Percentiles rank a stretch among this genome's conserved stretches.
These are phyloP conservation scores for Cucurbita moschata DNA, from an alignment of 306 rosid genomes.

Conservation along the genomic window DNA sequence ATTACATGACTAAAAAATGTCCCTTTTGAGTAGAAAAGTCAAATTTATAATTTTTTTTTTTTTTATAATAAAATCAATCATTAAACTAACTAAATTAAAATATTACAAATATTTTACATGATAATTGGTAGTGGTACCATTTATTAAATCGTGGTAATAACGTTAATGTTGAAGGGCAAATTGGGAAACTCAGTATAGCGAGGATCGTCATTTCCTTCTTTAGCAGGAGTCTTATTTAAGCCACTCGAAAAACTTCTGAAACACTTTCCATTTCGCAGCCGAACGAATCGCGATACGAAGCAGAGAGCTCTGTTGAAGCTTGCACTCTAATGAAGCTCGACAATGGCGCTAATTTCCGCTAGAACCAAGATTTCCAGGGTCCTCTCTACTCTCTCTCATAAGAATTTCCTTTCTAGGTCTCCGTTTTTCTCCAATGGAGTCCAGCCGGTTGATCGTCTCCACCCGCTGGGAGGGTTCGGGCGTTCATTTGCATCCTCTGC, in stretches of 20 bases:
- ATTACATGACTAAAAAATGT: background rate
- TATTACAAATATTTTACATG: background rate
- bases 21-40: background rate
- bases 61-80: background rate
- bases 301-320: background rate
- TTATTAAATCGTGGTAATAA: background rate
- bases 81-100: background rate
- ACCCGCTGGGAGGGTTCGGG: background rate
- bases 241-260: background rate
- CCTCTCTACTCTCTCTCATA: background rate
- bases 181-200: background rate
- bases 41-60: background rate
- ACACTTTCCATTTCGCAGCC: background rate
- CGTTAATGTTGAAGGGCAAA: background rate
- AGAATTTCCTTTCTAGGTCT: constrained; percentile 9
- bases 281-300: background rate
- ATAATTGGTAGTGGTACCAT: background rate
- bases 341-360: constrained; percentile 33
- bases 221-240: background rate
- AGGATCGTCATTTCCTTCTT: background rate
- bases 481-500: constrained; percentile 20
- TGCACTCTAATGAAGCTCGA: constrained; percentile 30
- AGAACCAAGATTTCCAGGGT: constrained; percentile 27
- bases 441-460: background rate
- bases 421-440: constrained; percentile 11